Evolutionary conservation across 2,329 filamentous ascomycete genomes (phyloP), one percentile per base, ranked within the genome.

Genomic region (Endoconidiophora laricicola): DNA sequence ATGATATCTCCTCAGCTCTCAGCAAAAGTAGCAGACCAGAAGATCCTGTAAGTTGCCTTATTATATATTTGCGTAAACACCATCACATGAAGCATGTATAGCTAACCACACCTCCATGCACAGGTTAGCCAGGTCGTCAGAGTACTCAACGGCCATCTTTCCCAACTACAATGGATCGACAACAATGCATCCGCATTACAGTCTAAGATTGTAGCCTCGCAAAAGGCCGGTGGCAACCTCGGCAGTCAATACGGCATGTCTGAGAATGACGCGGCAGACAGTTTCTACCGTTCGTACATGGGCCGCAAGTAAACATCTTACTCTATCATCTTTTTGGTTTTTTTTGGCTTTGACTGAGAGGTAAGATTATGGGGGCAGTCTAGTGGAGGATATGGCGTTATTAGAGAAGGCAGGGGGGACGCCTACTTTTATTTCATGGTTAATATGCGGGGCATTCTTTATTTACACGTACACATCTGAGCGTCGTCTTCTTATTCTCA

Each of bases 51-150:
- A 67, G 80, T 74, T 59, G 62, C 53, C 56, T 20, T 22, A 4
- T 23, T 38, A 6, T 9, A 18, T 29, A 20, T 26, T 38, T 38
- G 18, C 41, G 1, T 47, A 33, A 12, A 33, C 29, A 33, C 29
- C 12, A 7, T 33, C 29, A 18, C 29, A 33, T 20, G 22, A 20
- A 42, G 23, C 46, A 56, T 56, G 39, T 47, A 12, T 23, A 39
- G 23, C 16, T 46, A 43, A 43, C 39, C 36, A 44, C 26, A 12
- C 20, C 12, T 48, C 55, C 48, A 49, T 50, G 20, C 50, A 43
- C 62, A 95, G 82, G 73, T 96, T 61, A 90, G 86, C 57, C 87
- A 95, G 66, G 94, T 98, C 60, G 90, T 96, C 48, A 82, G 86
- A 55, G 87, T 96, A 46, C 80, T 98, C 57, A 98, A 98, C 63